Base-by-base conservation (phyloP, 75 land plant species). In the Isoetes taiwanensis region DNA sequence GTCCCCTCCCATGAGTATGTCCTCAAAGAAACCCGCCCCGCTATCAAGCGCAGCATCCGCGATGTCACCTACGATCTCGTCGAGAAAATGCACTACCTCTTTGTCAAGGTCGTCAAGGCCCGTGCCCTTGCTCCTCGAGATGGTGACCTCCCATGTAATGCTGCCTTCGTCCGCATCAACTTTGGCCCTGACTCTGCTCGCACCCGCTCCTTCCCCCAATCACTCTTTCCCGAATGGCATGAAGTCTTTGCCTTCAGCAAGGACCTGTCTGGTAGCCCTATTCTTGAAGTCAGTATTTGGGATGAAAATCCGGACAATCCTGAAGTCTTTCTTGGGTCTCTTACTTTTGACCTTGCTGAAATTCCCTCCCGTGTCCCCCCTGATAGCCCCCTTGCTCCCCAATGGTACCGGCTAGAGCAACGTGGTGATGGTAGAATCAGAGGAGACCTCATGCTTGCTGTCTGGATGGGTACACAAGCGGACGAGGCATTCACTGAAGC, bases 311-410 rank as follows among this genome's bases (percentile, higher is more conserved):
- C 76, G 67, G 28, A 72, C 34, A 28, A 16, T 0, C 68, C 74
- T 38, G 96, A 89, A 56, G 86, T 82, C 50, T 86, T 71, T 30
- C 28, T 85, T 27, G 96, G 96, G 34, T 68, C 58, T 20, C 76
- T 90, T 8, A 52, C 52, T 30, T 79, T 90, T 54, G 91, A 85
- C 26, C 35, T 90, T 58, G 72, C 76, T 50, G 96, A 86, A 39
- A 72, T 86, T 5, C 91, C 96, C 0, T 64, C 73, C 2, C 34
- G 96, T 28, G 91, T 82, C 10, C 96, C 96, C 2, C 96, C 96
- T 0, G 96, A 90, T 41, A 90, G 83, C 48, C 91, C 96, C 0
- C 30, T 86, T 58, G 96, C 96, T 0, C 93, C 96, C 8, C 91
- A 85, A 54, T 90, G 96, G 96, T 90, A 86, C 63, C 63, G 76